Evolutionary conservation across 768 basidiomycete genomes (phyloP), one percentile per base, ranked within the genome.

Genomic region (Pilatotrama ljubarskyi): DNA sequence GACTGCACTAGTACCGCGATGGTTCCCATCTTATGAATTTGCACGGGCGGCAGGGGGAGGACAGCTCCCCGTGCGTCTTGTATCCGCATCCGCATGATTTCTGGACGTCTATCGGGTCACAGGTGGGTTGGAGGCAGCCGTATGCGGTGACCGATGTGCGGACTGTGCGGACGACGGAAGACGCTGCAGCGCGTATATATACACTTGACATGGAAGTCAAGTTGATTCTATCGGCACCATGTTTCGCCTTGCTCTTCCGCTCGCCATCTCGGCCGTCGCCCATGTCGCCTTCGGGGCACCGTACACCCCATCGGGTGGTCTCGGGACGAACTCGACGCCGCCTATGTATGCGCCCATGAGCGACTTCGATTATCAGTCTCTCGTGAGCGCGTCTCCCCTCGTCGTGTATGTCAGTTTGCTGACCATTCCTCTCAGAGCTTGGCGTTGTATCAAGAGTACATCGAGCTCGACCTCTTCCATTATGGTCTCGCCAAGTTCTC

Each of bases 391-490:
- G 26, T 10, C n/a, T 9, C 6, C 9, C 32, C 47, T 3, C 14
- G 15, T 36, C 29, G 8, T 25, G 1, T 17, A 10, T 25, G 22
- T 36, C 20, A 22, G 11, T 13, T 53, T 10, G 14, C 42, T 11
- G 40, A 38, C 18, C 41, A 6, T 48, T 17, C 3, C 5, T 44
- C 40, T 2, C 56, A 81, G 79, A 79, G 82, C 62, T 73, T 87
- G 40, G 85, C 76, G 0, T 69, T 87, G n/a, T 80, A 85, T 67
- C 85, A 86, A 73, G 84, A 86, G 70, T 81, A 76, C 68, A 83
- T 88, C 61, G 85, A 87, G 66, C 75, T 81, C 62, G 83, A 85
- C 61, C 71, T 85, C 9, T 86, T 86, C 77, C 75, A 84, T 66
- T 74, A 80, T 58, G 85, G 81, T 24, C 77, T 86, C 9, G 77